Base-by-base conservation (phyloP, 2,329 filamentous ascomycete species). In the Alternaria ventricosa region DNA sequence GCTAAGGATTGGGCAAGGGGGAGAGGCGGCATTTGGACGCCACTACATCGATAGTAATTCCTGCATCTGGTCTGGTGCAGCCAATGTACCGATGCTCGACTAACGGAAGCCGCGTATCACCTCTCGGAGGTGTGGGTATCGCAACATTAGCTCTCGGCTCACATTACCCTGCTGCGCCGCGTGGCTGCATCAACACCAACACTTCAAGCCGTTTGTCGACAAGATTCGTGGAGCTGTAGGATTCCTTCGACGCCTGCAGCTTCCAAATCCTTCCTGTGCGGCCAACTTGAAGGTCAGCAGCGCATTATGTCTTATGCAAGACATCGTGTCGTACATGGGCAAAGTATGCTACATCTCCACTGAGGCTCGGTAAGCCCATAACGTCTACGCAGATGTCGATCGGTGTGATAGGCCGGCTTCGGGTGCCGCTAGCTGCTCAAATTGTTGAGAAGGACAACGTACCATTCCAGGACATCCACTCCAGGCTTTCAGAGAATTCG, bases 11-110 rank as follows among this genome's bases (percentile, higher is more conserved):
- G 44, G 33, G 55, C 30, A 51, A 47, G 60, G 50, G 44, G 45
- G 55, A 59, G 53, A 65, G 49, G 58, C 61, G 51, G 64, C 51
- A 53, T 50, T 58, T 33, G 55, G 50, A 63, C 57, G 49, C 49
- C 49, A 53, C 66, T 57, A 63, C 60, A 28, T 55, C 22, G 43
- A 51, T 22, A 47, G 49, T 61, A 57, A 41, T 47, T 62, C 22
- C 64, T 65, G 23, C 58, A 47, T 51, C 33, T 46, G 49, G 66
- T 46, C 41, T 62, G 50, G 63, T 44, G 65, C 55, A 44, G 33
- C 28, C 25, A 47, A 63, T 61, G 54, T 69, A 64, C 67, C 67
- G 67, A 61, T 56, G 60, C 46, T 62, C 60, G 54, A 56, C 62
- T 67, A 54, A 58, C 23, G 61, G 53, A 54, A 65, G 60, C 65